Conservation (phyloP, 139 green algal species). For the Micractinium conductrix region DNA sequence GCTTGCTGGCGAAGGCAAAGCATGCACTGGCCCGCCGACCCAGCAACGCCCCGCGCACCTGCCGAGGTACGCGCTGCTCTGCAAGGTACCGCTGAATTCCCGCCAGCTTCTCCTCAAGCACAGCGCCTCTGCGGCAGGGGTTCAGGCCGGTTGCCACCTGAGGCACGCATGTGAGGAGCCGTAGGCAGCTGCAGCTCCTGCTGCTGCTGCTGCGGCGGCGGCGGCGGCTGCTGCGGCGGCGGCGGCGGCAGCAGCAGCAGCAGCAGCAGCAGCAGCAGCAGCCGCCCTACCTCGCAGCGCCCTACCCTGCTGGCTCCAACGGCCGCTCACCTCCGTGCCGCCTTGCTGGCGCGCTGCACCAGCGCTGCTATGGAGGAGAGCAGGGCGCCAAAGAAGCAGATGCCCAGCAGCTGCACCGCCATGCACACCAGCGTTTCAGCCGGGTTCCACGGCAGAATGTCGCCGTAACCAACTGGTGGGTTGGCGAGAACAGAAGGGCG, state of each 20-base stretch:
- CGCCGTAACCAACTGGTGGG: slow-evolving; percentile 11
- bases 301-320: too few relatives aligned
- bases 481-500: not conserved
- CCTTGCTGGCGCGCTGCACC: slow-evolving; percentile 19
- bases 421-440: slow-evolving; percentile 9
- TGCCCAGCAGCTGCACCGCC: slow-evolving; percentile 18
- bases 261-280: too few relatives aligned
- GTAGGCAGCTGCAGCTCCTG: too few relatives aligned
- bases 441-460: slow-evolving; percentile 15
- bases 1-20: too few relatives aligned
- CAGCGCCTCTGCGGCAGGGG: not conserved
- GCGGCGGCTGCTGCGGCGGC: too few relatives aligned
- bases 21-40: too few relatives aligned
- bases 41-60: not conserved
- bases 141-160: too few relatives aligned
- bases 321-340: not conserved
- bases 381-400: slow-evolving; percentile 19
- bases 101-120: slow-evolving; percentile 18
- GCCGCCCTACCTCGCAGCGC: too few relatives aligned
- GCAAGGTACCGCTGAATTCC: not conserved
- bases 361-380: not conserved
- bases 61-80: slow-evolving; percentile 1
- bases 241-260: too few relatives aligned
- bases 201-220: too few relatives aligned
- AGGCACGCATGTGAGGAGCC: too few relatives aligned